These are phyloP conservation scores for Apostasia ramifera DNA, from an alignment of 106 monocot genomes.

Conservation along the genomic window DNA sequence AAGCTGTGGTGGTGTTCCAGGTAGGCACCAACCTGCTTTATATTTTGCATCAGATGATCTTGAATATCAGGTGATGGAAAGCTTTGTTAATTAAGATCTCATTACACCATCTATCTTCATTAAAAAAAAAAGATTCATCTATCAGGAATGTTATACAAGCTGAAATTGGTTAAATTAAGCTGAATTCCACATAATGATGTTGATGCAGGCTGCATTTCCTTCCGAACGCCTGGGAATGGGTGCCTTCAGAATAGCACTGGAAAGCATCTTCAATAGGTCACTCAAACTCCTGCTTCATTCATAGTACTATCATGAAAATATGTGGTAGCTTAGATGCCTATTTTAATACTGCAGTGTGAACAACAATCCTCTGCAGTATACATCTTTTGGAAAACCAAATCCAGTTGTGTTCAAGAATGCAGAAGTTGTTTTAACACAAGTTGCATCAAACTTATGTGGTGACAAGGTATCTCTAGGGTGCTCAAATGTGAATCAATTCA, in stretches of 20 bases:
- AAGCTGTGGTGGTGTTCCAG: conserved; percentile 78
- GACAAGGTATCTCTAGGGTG: conserved; percentile 1
- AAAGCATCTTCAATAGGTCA: conserved; percentile 84
- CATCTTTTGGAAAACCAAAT: conserved; percentile 89
- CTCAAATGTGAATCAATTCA: conserved; percentile 22
- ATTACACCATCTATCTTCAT: background rate
- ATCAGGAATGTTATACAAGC: background rate
- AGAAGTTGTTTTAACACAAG: conserved; percentile 47
- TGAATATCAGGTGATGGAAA: conserved; percentile 68
- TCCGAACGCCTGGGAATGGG: conserved; percentile 96
- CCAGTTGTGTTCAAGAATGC: conserved; percentile 87
- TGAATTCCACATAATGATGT: conserved; percentile 10
- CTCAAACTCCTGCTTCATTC: background rate
- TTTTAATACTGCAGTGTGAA: conserved; percentile 43
- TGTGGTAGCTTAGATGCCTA: conserved; percentile 2
- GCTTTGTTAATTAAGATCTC: background rate
- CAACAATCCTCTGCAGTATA: conserved; percentile 46
- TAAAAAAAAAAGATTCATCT: background rate
- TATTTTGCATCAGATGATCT: conserved; percentile 99
- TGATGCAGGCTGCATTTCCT: conserved; percentile 73
- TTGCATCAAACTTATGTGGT: conserved; percentile 21
- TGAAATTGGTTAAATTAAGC: background rate
- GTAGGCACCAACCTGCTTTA: conserved; percentile 71
- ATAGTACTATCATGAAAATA: conserved; percentile 8
- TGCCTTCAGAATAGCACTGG: conserved; percentile 90